Conservation (phyloP, 73 alveolate genomes). For the Breviolum minutum region DNA sequence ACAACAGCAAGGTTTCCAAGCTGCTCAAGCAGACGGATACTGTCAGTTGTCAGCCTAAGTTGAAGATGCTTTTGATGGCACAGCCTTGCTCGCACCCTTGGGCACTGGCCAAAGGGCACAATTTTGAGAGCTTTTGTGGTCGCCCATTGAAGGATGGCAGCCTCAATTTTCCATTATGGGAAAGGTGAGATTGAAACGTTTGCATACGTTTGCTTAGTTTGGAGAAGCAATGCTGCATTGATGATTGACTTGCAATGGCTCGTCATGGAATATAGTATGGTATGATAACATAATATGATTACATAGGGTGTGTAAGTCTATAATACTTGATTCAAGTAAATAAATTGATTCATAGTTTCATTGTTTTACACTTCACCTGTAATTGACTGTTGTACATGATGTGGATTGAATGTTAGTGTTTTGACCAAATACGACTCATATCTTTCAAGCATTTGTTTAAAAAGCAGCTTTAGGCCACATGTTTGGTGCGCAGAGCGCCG, state of each 20-base stretch:
- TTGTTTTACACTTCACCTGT: background rate
- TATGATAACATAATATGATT: too few relatives aligned
- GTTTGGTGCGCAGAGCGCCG: background rate
- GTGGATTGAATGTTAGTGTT: background rate
- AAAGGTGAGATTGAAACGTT: background rate
- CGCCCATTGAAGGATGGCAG: background rate
- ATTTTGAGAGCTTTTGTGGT: conserved; percentile 11
- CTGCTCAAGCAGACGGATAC: conserved; percentile 43
- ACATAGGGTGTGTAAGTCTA: too few relatives aligned
- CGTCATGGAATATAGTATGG: too few relatives aligned
- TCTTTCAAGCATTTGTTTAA: background rate
- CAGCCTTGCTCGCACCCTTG: background rate
- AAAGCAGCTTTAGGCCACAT: background rate
- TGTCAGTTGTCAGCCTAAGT: conserved; percentile 34
- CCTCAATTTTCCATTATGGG: conserved; percentile 1
- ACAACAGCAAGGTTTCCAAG: background rate
- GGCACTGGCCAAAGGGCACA: background rate
- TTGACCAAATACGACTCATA: background rate
- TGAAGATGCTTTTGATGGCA: conserved; percentile 1
- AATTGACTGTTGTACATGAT: too few relatives aligned
- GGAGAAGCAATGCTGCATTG: too few relatives aligned
- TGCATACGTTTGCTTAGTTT: background rate
- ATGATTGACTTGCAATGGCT: too few relatives aligned
- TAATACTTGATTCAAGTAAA: too few relatives aligned
- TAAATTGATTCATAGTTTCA: too few relatives aligned